Percentiles rank a stretch among this genome's conserved stretches.
Conservation (phyloP, 208 protist genomes). For the Acanthamoeba quina region DNA sequence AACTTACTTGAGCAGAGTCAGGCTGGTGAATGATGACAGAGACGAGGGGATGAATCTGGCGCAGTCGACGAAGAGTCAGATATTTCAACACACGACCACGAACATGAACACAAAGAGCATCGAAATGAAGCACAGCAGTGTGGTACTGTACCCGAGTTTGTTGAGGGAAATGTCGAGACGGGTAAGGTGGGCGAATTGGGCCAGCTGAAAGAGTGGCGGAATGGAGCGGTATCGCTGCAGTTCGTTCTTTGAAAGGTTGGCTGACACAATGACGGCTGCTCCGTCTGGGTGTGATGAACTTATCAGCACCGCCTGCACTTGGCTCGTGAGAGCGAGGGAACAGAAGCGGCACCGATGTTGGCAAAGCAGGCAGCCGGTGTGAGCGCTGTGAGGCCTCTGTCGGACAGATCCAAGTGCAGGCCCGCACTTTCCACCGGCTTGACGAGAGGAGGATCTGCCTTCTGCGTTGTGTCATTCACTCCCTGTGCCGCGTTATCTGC, state of each 20-base stretch:
- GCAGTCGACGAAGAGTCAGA: background rate
- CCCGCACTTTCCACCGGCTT: background rate
- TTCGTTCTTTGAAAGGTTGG: conserved; percentile 1
- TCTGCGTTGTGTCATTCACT: background rate
- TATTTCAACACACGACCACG: no score
- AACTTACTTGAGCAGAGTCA: background rate
- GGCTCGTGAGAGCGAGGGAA: background rate
- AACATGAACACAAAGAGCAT: no score
- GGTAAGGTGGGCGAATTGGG: background rate
- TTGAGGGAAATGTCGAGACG: background rate
- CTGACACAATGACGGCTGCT: background rate
- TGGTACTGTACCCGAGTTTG: conserved; percentile 4
- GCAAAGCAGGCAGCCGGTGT: background rate
- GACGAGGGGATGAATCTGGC: background rate
- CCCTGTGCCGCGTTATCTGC: background rate
- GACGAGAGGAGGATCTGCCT: background rate
- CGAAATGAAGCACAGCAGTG: background rate
- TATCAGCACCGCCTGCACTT: background rate
- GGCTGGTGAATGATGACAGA: background rate
- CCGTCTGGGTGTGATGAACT: background rate
- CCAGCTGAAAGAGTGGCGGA: background rate
- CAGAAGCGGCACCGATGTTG: background rate
- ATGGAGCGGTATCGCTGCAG: background rate
- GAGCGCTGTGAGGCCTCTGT: background rate
- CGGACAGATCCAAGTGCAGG: background rate